phyloP scores from a whole-genome alignment of 164 flowering plant genomes.

The Umbellularia californica region DNA sequence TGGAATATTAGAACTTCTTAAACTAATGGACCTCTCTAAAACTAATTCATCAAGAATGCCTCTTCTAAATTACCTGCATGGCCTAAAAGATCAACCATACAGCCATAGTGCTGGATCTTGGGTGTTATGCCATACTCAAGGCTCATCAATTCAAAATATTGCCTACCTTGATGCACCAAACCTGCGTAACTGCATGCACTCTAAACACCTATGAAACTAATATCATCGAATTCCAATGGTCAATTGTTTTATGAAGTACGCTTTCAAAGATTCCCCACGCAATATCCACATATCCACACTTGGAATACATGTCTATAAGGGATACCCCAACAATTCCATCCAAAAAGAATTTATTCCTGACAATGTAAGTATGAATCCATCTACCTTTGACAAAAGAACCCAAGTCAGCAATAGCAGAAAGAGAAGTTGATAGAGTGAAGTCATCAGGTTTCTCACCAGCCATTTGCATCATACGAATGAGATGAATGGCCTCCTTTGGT shows the following conservation, averaged over 20 bases:
- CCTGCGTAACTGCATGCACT: constrained; percentile 21
- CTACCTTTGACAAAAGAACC: constrained; percentile 11
- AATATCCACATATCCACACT: constrained; percentile 17
- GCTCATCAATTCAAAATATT: constrained; percentile 12
- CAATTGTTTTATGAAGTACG: constrained; percentile 1
- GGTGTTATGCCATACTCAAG: constrained; percentile 8
- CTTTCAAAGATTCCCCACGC: constrained; percentile 5
- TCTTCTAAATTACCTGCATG: constrained; percentile 15
- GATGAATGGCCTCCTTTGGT: constrained; percentile 6
- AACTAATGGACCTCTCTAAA: no score
- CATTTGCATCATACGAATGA: constrained; percentile 11
- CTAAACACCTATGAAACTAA: constrained; percentile 15
- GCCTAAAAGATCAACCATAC: constrained; percentile 19
- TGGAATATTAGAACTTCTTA: no score
- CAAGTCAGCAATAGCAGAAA: constrained; percentile 14
- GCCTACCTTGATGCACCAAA: constrained; percentile 12
- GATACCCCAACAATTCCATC: constrained; percentile 11
- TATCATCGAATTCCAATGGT: constrained; percentile 19
- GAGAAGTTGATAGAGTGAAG: constrained; percentile 9
- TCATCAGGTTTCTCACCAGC: constrained; percentile 7
- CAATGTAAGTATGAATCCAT: constrained; percentile 15
- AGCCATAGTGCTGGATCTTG: constrained; percentile 17
- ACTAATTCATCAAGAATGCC: background rate
- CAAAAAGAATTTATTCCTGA: constrained; percentile 3
- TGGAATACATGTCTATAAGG: constrained; percentile 18